These are phyloP conservation scores for Scytalidium sp. DNA, from an alignment of 2,329 filamentous ascomycete species.

Conservation along the genomic window DNA sequence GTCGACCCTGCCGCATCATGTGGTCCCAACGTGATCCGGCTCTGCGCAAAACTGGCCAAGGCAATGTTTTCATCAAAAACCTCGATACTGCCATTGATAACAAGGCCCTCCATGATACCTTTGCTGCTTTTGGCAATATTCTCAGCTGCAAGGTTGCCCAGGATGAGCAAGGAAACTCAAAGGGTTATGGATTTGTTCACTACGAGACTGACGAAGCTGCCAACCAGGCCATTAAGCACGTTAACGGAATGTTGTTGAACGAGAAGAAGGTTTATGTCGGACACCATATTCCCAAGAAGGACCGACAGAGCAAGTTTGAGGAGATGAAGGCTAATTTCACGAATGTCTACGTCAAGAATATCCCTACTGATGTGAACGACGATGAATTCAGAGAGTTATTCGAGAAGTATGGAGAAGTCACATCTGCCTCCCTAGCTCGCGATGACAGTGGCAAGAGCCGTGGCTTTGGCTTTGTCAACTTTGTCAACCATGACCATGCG, in stretches of 20 bases:
- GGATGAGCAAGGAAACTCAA: conserved; percentile 94
- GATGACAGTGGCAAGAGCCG: conserved; percentile 89
- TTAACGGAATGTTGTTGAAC: conserved; percentile 99
- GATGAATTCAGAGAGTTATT: conserved; percentile 95
- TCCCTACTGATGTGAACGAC: conserved; percentile 78
- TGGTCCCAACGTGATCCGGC: conserved; percentile 99
- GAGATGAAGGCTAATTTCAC: conserved; percentile 99
- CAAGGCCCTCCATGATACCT: conserved; percentile 99
- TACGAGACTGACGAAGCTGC: conserved; percentile 99
- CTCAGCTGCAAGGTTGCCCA: conserved; percentile 99
- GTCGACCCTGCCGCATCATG: conserved; percentile 99
- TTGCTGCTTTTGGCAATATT: conserved; percentile 98
- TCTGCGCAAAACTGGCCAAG: conserved; percentile 97
- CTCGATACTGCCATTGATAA: conserved; percentile 98
- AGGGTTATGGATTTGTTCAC: conserved; percentile 98
- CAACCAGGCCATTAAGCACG: conserved; percentile 96
- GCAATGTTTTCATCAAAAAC: conserved; percentile 99
- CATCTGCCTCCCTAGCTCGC: conserved; percentile 89
- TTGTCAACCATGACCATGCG: conserved; percentile 85
- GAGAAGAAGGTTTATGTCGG: conserved; percentile 99
- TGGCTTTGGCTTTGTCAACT: conserved; percentile 96
- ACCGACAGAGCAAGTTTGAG: conserved; percentile 99
- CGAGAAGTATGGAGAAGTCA: conserved; percentile 89
- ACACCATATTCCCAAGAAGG: conserved; percentile 99
- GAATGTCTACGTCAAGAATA: conserved; percentile 99